phyloP scores from a whole-genome alignment of 371 early-diverging fungal genomes.

The Syncephalastrum monosporum region DNA sequence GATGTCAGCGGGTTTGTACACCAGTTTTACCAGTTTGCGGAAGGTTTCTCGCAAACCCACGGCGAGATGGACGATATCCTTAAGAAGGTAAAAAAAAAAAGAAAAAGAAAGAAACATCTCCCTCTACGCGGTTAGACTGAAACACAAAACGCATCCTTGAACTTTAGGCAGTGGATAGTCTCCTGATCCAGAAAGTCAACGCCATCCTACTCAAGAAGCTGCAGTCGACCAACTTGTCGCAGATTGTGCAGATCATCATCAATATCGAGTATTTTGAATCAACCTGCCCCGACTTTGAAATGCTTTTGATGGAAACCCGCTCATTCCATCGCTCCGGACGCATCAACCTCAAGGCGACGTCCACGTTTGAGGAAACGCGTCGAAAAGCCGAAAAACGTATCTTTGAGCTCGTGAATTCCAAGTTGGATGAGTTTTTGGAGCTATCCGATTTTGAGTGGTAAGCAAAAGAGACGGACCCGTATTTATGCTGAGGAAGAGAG shows the following conservation, averaged over 20 bases:
- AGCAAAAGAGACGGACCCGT: neutral
- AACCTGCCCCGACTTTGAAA: slow-evolving; percentile 81
- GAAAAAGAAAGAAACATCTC: neutral
- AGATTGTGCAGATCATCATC: slow-evolving; percentile 81
- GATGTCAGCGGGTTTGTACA: slow-evolving; percentile 71
- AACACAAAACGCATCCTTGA: neutral
- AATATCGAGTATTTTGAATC: slow-evolving; percentile 79
- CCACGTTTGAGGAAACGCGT: slow-evolving; percentile 72
- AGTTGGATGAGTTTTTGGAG: slow-evolving; percentile 80
- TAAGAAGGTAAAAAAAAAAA: slow-evolving; percentile 56
- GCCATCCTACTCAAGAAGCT: slow-evolving; percentile 69
- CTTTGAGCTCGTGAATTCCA: slow-evolving; percentile 77
- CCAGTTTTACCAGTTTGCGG: slow-evolving; percentile 84
- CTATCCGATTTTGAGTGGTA: slow-evolving; percentile 84
- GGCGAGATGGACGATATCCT: slow-evolving; percentile 88
- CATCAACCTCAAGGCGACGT: slow-evolving; percentile 68
- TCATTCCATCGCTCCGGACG: slow-evolving; percentile 58
- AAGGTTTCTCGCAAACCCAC: slow-evolving; percentile 80
- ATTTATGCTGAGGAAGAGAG: neutral
- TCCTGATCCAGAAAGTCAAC: slow-evolving; percentile 75
- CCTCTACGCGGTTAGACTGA: too few relatives aligned
- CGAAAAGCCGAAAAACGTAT: slow-evolving; percentile 77
- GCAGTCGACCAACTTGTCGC: slow-evolving; percentile 65
- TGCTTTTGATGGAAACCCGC: slow-evolving; percentile 66
- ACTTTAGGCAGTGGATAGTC: slow-evolving; percentile 70